Base-by-base conservation (phyloP, 257 asterid genomes). In the Solanum bukasovii region DNA sequence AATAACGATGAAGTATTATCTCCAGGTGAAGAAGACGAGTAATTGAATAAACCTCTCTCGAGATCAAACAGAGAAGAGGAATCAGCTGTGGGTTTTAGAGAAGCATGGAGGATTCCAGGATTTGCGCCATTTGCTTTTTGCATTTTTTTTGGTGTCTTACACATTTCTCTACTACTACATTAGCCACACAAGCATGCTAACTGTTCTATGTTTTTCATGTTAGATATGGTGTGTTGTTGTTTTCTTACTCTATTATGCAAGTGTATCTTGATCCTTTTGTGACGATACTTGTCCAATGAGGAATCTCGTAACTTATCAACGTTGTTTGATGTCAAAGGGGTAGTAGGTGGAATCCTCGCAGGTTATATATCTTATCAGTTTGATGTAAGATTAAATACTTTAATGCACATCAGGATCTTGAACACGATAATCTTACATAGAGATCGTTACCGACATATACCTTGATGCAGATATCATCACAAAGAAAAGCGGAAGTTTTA, bases 131-230 rank as follows among this genome's bases (percentile, higher is more conserved):
- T 93, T 88, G 97, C 98, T 11, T 95, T 94, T 67, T 95, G 98
- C 87, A 95, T 95, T 31, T 96, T 96, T 94, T 94, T 95, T 94
- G 93, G 98, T 95, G 88, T 98, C 98, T 9, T 97, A 97, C 59
- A 97, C 98, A 6, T 96, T 97, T 86, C 93, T 97, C 35, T 97
- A 96, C 89, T 97, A 96, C 92, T 96, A 97, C 87, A 94, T 97
- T 84, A 97, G 98, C 88, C 98, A 97, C 91, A 96, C 98, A 90
- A 98, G 98, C 94, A 90, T 8, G 65, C 42, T n/a, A 70, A 61
- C 34, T 40, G 21, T 6, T n/a, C 61, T 20, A n/a, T 46, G 21
- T 46, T 81, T 81, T 25, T 81, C 68, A 27, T 81, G 27, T 16
- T 44, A 44, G 25, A 14, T 44, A n/a, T 79, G 38, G 18, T 85